These are phyloP conservation scores for Peniophora sp. DNA, from an alignment of 1,284 basidiomycete genomes.

Conservation along the genomic window DNA sequence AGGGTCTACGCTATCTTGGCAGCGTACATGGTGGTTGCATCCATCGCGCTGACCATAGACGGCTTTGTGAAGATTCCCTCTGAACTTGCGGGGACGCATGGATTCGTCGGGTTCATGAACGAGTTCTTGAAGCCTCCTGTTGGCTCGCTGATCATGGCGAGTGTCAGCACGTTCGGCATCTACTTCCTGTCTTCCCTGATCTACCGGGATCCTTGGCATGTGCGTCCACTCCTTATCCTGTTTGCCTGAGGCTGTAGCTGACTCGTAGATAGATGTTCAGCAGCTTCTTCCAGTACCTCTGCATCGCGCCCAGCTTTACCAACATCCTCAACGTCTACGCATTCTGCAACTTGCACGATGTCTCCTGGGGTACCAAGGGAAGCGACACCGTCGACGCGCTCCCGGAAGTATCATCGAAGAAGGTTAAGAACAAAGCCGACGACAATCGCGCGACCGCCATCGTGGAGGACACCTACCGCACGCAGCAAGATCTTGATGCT, in stretches of 20 bases:
- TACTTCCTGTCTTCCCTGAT: constrained; percentile 83
- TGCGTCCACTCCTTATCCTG: constrained; percentile 32
- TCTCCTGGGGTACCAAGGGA: constrained; percentile 93
- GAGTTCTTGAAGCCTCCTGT: constrained; percentile 70
- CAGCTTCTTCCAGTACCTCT: constrained; percentile 91
- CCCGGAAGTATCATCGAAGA: constrained; percentile 84
- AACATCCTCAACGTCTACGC: constrained; percentile 95
- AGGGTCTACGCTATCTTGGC: constrained; percentile 73
- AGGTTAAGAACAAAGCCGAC: constrained; percentile 66
- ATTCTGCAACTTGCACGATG: constrained; percentile 92
- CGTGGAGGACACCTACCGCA: constrained; percentile 74
- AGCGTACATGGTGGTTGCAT: constrained; percentile 78
- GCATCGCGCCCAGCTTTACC: constrained; percentile 85
- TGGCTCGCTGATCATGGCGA: constrained; percentile 79
- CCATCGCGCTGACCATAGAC: constrained; percentile 73
- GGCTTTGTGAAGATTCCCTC: constrained; percentile 50
- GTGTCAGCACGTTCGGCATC: constrained; percentile 84
- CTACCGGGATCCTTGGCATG: constrained; percentile 38
- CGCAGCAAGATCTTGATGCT: constrained; percentile 87
- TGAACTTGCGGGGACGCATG: constrained; percentile 26
- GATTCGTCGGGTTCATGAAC: constrained; percentile 24
- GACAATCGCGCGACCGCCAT: constrained; percentile 24
- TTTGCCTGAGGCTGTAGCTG: constrained; percentile 1
- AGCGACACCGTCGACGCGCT: constrained; percentile 92
- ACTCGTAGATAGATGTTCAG: constrained; percentile 86